These are phyloP conservation scores for Termitomyces sp. DNA, from an alignment of 768 basidiomycete species.

Conservation along the genomic window DNA sequence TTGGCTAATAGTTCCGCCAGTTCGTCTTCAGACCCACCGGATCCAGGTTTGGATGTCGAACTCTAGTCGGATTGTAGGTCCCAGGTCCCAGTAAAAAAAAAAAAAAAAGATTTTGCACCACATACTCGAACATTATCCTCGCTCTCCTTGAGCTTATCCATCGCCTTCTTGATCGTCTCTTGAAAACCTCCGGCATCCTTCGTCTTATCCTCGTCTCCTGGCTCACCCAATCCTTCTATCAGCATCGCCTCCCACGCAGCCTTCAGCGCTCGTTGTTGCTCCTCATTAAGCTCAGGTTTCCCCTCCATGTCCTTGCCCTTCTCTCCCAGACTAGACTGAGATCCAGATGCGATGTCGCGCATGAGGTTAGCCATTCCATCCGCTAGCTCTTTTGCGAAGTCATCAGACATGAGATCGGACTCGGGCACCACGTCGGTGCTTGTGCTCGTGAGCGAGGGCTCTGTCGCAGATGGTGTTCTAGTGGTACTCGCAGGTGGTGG, in stretches of 20 bases:
- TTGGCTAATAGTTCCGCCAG: slow-evolving; percentile 53
- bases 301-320: not conserved
- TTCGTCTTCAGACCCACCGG: slow-evolving; percentile 24
- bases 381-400: slow-evolving; percentile 1
- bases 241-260: slow-evolving; percentile 3
- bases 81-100: no score
- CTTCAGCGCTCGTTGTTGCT: not conserved
- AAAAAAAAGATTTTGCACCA: not conserved
- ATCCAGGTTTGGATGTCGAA: slow-evolving; percentile 11
- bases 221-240: not conserved
- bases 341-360: not conserved
- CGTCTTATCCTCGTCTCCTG: not conserved
- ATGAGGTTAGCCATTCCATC: slow-evolving; percentile 3
- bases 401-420: slow-evolving; percentile 1
- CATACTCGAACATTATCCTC: slow-evolving; percentile 49
- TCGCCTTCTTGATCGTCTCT: slow-evolving; percentile 60
- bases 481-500: not conserved
- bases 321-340: not conserved
- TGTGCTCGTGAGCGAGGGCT: not conserved
- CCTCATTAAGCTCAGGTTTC: not conserved
- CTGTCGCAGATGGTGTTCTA: not conserved
- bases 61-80: not conserved
- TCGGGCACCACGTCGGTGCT: not conserved
- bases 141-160: slow-evolving; percentile 68
- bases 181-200: slow-evolving; percentile 40